Percentiles rank a stretch among this genome's conserved stretches.
Evolutionary conservation across 2,329 filamentous ascomycete genomes (phyloP).

Genomic region (Didymella keratinophila): DNA sequence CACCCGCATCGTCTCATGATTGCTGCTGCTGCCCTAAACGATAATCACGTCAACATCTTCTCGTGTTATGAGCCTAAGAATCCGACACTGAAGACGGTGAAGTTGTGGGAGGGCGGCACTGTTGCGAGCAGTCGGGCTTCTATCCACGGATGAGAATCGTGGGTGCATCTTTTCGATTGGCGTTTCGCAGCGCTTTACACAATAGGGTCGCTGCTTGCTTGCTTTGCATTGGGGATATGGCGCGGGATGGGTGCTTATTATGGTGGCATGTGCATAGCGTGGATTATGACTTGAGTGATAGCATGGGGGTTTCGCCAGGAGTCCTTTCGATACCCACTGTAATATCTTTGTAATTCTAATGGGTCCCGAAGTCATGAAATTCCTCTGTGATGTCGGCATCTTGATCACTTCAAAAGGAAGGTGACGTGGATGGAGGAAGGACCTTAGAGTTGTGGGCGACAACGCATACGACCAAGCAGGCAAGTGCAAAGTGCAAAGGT

Average conservation of each 20-base stretch:
- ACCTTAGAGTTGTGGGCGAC: too few relatives aligned
- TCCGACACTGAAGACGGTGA: conserved; percentile 38
- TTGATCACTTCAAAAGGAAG: too few relatives aligned
- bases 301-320: conserved; percentile 12
- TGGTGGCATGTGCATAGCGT: conserved; percentile 18
- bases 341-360: conserved; percentile 20
- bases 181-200: conserved; percentile 3
- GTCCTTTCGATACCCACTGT: conserved; percentile 21
- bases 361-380: not conserved
- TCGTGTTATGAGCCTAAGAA: conserved; percentile 53
- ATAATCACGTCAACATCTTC: conserved; percentile 90
- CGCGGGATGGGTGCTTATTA: conserved; percentile 9
- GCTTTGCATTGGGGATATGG: conserved; percentile 15
- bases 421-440: too few relatives aligned
- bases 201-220: not conserved
- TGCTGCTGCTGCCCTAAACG: conserved; percentile 83
- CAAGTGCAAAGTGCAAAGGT: too few relatives aligned
- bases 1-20: conserved; percentile 94
- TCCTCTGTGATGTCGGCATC: too few relatives aligned
- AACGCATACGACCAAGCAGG: too few relatives aligned
- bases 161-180: not conserved
- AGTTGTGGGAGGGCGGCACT: conserved; percentile 44
- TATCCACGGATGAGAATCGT: conserved; percentile 16
- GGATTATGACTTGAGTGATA: conserved; percentile 11
- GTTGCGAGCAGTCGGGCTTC: conserved; percentile 31